Conservation (phyloP, 139 green algal genomes). For the Spirogloea muscicola region DNA sequence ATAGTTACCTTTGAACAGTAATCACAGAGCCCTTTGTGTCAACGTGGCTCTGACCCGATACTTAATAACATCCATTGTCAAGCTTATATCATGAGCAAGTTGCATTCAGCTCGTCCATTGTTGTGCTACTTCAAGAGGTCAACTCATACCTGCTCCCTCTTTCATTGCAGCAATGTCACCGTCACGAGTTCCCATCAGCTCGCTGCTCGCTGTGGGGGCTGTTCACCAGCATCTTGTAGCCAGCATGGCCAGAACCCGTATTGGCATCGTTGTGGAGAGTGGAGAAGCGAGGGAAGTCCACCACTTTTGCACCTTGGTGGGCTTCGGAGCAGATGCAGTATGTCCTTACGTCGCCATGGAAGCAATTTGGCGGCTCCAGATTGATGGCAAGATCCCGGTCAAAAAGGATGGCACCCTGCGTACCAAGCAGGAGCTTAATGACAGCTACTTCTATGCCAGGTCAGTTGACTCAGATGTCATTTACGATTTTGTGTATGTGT, state of each 20-base stretch:
- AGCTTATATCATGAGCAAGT: too few relatives aligned
- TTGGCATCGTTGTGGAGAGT: constrained; percentile 77
- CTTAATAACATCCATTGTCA: too few relatives aligned
- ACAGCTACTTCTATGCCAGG: constrained; percentile 76
- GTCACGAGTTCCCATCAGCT: constrained; percentile 69
- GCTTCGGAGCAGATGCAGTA: constrained; percentile 87
- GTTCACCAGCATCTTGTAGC: constrained; percentile 86
- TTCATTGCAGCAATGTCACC: constrained; percentile 38
- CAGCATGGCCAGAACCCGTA: constrained; percentile 60
- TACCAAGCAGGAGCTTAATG: constrained; percentile 57
- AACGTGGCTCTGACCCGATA: too few relatives aligned
- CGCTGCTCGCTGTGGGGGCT: constrained; percentile 75
- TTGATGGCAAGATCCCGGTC: constrained; percentile 42
- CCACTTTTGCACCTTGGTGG: constrained; percentile 88
- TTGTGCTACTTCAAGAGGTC: too few relatives aligned
- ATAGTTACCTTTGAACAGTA: too few relatives aligned
- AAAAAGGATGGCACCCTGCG: constrained; percentile 33
- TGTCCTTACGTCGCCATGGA: constrained; percentile 93
- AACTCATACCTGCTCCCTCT: too few relatives aligned
- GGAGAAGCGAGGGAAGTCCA: constrained; percentile 78
- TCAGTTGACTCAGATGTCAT: too few relatives aligned
- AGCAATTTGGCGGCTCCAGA: constrained; percentile 43
- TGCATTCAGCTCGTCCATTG: too few relatives aligned
- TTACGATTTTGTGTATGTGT: too few relatives aligned
- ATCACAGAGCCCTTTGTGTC: too few relatives aligned